Evolutionary conservation across 805 yeast genomes (phyloP), one percentile per base, ranked within the genome.

Genomic region (Candida pini): DNA sequence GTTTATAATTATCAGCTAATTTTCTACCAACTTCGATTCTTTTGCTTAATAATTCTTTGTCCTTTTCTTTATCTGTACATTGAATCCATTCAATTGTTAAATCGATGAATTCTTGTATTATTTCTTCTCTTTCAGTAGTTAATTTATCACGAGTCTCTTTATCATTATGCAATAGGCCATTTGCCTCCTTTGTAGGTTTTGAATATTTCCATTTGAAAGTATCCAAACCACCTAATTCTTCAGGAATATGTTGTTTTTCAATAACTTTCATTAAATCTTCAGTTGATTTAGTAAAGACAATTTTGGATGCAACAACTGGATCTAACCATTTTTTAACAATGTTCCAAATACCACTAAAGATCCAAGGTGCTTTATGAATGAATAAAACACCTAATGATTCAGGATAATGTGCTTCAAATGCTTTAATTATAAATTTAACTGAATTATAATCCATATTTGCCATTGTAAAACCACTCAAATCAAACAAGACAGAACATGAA

Each of bases 361-460:
- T 76, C 97, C 97, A 88, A 18, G 98, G 98, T 0, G 98, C 97
- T 49, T 84, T 83, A 64, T 87, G 95, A 41, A 92, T 82, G 46
- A 87, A 72, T 34, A 92, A 64, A 36, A 74, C 75, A 13, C 96
- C 96, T 40, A 92, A 70, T 26, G 86, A 81, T 62, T 92, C 98
- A 1, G 98, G 98, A 58, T 90, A 92, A 56, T 90, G 96, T 0
- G 95, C 95, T 66, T 92, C 97, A 59, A 92, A 88, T 41, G 89
- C 82, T 35, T 78, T 74, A 41, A 89, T 81, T 62, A 92, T 74
- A 60, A 85, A 90, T 62, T 89, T 89, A 40, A 92, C 94, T 4
- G 96, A 87, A 3, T 75, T 69, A 54, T 87, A 87, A 63, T 92
- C 98, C 84, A 95, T 92, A 57, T 90, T 92, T 40, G 88, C 73